Conservation (phyloP, 1,284 basidiomycete species). For the Malassezia vespertilionis region DNA sequence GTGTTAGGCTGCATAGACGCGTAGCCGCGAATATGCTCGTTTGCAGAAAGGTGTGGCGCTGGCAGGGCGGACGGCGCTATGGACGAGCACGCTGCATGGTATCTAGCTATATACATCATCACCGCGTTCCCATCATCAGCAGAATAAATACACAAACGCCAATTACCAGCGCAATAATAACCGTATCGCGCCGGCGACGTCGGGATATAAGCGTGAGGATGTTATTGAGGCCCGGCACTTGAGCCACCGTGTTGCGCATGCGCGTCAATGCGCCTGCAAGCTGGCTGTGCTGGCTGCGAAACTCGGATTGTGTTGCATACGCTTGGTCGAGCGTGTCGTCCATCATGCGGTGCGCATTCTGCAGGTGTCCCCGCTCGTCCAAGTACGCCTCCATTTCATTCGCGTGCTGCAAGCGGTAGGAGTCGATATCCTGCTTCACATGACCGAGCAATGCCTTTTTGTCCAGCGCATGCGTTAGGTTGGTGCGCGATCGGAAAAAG, state of each 20-base stretch:
- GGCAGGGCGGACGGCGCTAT: no score
- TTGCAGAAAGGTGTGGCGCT: no score
- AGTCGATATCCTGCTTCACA: constrained; percentile 86
- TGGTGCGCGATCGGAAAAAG: constrained; percentile 28
- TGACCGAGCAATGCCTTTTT: constrained; percentile 74
- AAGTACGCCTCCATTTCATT: constrained; percentile 75
- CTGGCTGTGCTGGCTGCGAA: constrained; percentile 67
- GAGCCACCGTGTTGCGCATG: constrained; percentile 59
- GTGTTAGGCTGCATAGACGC: constrained; percentile 10
- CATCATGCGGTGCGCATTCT: constrained; percentile 85
- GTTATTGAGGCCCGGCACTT: constrained; percentile 86
- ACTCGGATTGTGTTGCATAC: constrained; percentile 90
- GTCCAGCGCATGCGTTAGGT: constrained; percentile 66
- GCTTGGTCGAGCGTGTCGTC: constrained; percentile 88
- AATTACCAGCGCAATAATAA: constrained; percentile 76
- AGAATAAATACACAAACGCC: constrained; percentile 71
- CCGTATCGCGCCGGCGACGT: constrained; percentile 72
- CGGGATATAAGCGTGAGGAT: constrained; percentile 83
- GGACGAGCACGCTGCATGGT: no score
- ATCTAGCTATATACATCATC: constrained; percentile 5
- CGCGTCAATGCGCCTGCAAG: constrained; percentile 68
- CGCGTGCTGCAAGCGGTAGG: constrained; percentile 62
- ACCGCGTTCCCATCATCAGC: constrained; percentile 56
- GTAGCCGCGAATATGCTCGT: no score
- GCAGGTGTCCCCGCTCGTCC: constrained; percentile 75